Evolutionary conservation across 2,329 filamentous ascomycete genomes (phyloP).

Genomic region (Ambrosiella beaveri): DNA sequence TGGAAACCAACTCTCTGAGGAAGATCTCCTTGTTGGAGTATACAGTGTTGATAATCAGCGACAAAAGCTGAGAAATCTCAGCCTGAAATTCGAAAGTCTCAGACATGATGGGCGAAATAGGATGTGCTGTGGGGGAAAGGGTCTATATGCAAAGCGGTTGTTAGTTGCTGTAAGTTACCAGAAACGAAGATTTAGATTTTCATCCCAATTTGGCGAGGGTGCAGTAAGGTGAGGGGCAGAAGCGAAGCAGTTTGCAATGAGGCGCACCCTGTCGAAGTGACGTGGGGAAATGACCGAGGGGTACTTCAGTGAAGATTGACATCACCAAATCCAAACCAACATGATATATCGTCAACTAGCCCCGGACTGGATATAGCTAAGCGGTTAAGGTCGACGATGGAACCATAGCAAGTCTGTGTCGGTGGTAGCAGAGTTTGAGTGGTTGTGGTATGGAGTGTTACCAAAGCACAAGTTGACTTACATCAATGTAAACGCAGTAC

Average conservation of each 20-base stretch:
- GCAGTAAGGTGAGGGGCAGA: slow-evolving; percentile 8
- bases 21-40: slow-evolving; percentile 99
- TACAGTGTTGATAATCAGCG: slow-evolving; percentile 99
- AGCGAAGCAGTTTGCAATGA: not conserved
- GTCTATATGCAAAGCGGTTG: not conserved
- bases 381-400: too few species aligned
- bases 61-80: slow-evolving; percentile 99
- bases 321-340: too few species aligned
- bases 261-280: not conserved
- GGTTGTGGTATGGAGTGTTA: not conserved
- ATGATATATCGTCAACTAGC: too few species aligned
- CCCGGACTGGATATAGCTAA: too few species aligned
- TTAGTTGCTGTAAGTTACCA: not conserved
- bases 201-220: not conserved
- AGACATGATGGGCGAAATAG: slow-evolving; percentile 14
- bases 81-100: slow-evolving; percentile 99
- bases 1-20: slow-evolving; percentile 95
- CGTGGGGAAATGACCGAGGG: not conserved
- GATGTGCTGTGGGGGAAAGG: not conserved
- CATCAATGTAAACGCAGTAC: slow-evolving; percentile 12
- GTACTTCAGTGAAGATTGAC: not conserved
- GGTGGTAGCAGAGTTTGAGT: not conserved
- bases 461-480: slow-evolving; percentile 8
- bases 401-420: too few species aligned
- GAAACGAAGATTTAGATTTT: not conserved